Evolutionary conservation across 495 filamentous ascomycete species (phyloP), one percentile per base, ranked within the genome.

Genomic region (Mytilinidion resinicola): DNA sequence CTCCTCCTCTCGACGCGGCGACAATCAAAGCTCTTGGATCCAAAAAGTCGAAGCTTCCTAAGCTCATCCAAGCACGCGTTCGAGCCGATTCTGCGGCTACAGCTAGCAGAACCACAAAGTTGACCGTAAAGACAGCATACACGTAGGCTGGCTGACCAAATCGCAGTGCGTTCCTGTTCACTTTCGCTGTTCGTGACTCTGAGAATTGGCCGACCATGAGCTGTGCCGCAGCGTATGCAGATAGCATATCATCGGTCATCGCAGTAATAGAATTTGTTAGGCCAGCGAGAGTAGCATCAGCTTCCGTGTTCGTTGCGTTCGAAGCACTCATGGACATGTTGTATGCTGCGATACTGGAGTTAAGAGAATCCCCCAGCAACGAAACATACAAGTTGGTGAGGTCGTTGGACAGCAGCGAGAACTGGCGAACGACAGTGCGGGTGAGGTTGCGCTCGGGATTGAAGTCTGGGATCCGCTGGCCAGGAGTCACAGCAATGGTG

Each of bases 171-270:
- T 51, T 37, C 8, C 68, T 41, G 7, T 55, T 50, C 1, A 71
- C 59, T 1, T 12, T 11, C 0, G 60, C 66, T 8, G 38, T 44
- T 30, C 47, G 51, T 14, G 44, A 9, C 12, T 35, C 55, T 5
- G 38, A 67, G 11, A 61, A 37, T 19, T 61, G 34, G 9, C 51
- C 61, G 12, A 75, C 62, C 54, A 73, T 67, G 47, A 75, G 50
- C 41, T 75, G 72, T 1, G 72, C 73, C 6, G 53, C 61, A 9
- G 67, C 60, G 44, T 69, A 73, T 0, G 57, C 66, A 14, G 67
- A 56, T 3, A 75, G 60, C 37, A 67, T 72, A 33, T 74, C 68
- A 52, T 76, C 74, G 4, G 67, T 44, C 51, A 73, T 64, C 0
- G 71, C 68, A 0, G 49, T 59, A 15, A 75, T 33, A 2, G 68